A percentile compares a stretch with the other conserved stretches of the same genome.
These are phyloP conservation scores for Jatropha podagrica DNA, from an alignment of 441 rosid genomes.

Conservation along the genomic window DNA sequence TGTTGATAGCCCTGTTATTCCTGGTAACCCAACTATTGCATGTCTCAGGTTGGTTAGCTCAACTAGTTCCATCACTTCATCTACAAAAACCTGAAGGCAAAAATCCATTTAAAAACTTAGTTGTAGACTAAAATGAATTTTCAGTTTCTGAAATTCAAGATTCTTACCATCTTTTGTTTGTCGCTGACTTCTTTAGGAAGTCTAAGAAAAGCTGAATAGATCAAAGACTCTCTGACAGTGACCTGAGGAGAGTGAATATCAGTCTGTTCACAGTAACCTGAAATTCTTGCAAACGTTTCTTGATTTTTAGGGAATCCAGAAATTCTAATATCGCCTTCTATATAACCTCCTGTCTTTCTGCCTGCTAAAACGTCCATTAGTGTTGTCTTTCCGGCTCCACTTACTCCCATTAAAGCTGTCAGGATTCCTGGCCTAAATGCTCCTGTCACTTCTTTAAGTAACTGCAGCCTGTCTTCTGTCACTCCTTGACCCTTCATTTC, in stretches of 20 bases:
- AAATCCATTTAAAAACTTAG: not conserved
- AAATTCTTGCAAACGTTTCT: slow-evolving; percentile 29
- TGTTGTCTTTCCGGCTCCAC: slow-evolving; percentile 95
- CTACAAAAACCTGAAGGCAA: slow-evolving; percentile 48
- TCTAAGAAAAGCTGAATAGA: slow-evolving; percentile 49
- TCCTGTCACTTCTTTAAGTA: slow-evolving; percentile 63
- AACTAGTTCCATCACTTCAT: slow-evolving; percentile 51
- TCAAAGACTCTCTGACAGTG: slow-evolving; percentile 54
- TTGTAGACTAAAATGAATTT: not conserved
- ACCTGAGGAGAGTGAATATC: slow-evolving; percentile 45
- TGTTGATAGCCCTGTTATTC: slow-evolving; percentile 50
- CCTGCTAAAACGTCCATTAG: slow-evolving; percentile 93
- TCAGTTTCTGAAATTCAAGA: not conserved
- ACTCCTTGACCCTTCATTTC: slow-evolving; percentile 78
- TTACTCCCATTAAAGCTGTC: slow-evolving; percentile 86
- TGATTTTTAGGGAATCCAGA: slow-evolving; percentile 72
- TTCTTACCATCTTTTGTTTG: slow-evolving; percentile 49
- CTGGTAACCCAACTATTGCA: slow-evolving; percentile 52
- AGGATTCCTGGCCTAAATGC: slow-evolving; percentile 82
- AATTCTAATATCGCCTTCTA: slow-evolving; percentile 69
- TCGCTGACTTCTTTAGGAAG: slow-evolving; percentile 35
- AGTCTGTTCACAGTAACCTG: slow-evolving; percentile 38
- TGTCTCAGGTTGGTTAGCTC: slow-evolving; percentile 59
- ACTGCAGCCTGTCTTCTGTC: slow-evolving; percentile 57
- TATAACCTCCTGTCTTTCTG: slow-evolving; percentile 75